Conservation (phyloP, 2,329 filamentous ascomycete genomes). For the Penicillium frequentans region DNA sequence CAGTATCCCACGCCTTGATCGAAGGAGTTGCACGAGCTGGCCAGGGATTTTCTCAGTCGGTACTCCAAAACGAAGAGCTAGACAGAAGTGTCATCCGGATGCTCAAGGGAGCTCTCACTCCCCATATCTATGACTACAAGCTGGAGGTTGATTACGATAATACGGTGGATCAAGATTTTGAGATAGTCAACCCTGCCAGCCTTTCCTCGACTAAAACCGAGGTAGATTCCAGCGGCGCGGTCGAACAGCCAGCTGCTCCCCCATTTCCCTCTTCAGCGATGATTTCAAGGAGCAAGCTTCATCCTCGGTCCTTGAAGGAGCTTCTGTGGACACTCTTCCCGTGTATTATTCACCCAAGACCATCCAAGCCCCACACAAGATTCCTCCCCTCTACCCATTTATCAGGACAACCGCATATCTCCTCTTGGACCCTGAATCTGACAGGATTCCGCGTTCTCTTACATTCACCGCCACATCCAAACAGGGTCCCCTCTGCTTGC, state of each 20-base stretch:
- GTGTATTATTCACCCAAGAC: slow-evolving; percentile 54
- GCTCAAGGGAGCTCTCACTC: slow-evolving; percentile 68
- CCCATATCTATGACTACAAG: slow-evolving; percentile 64
- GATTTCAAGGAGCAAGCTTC: slow-evolving; percentile 47
- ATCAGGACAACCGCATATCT: slow-evolving; percentile 66
- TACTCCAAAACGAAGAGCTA: slow-evolving; percentile 64
- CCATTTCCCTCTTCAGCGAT: slow-evolving; percentile 63
- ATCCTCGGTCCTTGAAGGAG: slow-evolving; percentile 18
- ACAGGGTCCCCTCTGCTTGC: slow-evolving; percentile 61
- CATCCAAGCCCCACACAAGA: slow-evolving; percentile 63
- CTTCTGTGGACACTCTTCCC: slow-evolving; percentile 50
- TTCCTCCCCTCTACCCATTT: slow-evolving; percentile 68
- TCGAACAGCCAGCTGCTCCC: slow-evolving; percentile 24
- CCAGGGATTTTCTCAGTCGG: slow-evolving; percentile 62
- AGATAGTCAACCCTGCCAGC: slow-evolving; percentile 48
- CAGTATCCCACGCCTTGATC: slow-evolving; percentile 57
- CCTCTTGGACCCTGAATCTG: slow-evolving; percentile 57
- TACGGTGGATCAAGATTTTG: slow-evolving; percentile 55
- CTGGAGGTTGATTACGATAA: slow-evolving; percentile 62
- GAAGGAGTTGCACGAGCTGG: slow-evolving; percentile 60
- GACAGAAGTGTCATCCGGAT: slow-evolving; percentile 70
- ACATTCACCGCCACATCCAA: slow-evolving; percentile 58
- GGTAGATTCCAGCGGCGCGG: slow-evolving; percentile 3
- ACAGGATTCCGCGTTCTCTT: slow-evolving; percentile 55
- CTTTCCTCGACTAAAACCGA: slow-evolving; percentile 48